phyloP scores from a whole-genome alignment of 805 yeast genomes.

The Candida hungchunana region DNA sequence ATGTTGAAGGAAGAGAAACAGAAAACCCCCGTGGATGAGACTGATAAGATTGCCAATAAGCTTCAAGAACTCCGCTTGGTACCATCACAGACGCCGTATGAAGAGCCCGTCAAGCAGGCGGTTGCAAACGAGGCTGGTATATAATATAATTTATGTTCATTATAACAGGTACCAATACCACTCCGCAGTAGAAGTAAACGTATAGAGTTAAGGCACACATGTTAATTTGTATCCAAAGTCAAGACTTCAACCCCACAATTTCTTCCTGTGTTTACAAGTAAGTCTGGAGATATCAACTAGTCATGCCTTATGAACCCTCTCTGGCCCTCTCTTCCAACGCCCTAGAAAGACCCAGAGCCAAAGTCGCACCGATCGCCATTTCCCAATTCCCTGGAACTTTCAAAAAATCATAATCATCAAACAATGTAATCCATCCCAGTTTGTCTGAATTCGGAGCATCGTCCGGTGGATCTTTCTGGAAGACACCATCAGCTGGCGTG shows the following conservation, averaged over 20 bases:
- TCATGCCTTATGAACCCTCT: no score
- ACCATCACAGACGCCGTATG: constrained; percentile 11
- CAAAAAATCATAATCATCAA: constrained; percentile 37
- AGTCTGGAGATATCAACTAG: no score
- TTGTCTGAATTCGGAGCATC: constrained; percentile 59
- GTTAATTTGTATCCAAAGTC: no score
- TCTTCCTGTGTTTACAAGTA: no score
- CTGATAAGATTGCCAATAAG: constrained; percentile 21
- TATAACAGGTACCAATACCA: no score
- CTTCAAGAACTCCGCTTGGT: constrained; percentile 25
- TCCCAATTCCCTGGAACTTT: constrained; percentile 47
- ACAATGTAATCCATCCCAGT: constrained; percentile 62
- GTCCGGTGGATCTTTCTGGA: constrained; percentile 44
- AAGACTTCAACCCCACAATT: no score
- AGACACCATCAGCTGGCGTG: constrained; percentile 53
- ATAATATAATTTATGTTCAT: not conserved
- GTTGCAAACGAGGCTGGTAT: constrained; percentile 1
- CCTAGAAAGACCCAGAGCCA: constrained; percentile 46
- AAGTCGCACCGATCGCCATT: constrained; percentile 45
- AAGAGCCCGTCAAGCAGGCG: constrained; percentile 2
- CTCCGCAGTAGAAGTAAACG: no score
- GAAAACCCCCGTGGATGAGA: constrained; percentile 6
- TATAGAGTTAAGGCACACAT: no score
- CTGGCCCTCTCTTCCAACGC: constrained; percentile 24
- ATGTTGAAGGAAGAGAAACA: constrained; percentile 24